Evolutionary conservation across 768 basidiomycete genomes (phyloP).

Genomic region (Leccinum imitatum): DNA sequence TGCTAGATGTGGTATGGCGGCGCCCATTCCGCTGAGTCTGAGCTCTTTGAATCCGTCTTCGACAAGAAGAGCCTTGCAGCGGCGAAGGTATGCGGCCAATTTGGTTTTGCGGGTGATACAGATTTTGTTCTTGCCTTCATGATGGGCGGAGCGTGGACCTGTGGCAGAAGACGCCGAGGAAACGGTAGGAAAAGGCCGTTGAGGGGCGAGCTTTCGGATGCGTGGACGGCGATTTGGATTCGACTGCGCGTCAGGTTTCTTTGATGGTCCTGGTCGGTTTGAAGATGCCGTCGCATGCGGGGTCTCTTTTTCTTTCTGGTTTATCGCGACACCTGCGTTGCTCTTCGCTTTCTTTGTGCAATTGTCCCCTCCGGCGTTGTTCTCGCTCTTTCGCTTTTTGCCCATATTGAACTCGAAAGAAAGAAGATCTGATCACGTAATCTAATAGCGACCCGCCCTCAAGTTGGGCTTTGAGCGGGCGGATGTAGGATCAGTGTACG

Average conservation of each 20-base stretch:
- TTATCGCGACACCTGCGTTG: conserved; percentile 2
- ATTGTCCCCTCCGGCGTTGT: not conserved
- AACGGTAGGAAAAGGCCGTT: conserved; percentile 75
- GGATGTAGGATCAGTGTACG: conserved; percentile 12
- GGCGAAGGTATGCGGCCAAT: conserved; percentile 69
- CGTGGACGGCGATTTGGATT: conserved; percentile 25
- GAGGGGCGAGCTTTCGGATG: conserved; percentile 68
- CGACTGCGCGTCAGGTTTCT: conserved; percentile 4
- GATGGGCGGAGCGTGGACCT: conserved; percentile 75
- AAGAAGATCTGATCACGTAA: conserved; percentile 12
- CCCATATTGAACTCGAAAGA: conserved; percentile 16
- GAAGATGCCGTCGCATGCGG: not conserved
- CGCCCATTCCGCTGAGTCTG: conserved; percentile 81
- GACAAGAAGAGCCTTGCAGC: conserved; percentile 71
- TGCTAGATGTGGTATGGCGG: conserved; percentile 81
- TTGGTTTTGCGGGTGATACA: conserved; percentile 77
- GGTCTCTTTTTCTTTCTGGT: conserved; percentile 5
- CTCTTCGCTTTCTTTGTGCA: conserved; percentile 20
- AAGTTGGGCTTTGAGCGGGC: conserved; percentile 11
- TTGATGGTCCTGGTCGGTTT: conserved; percentile 4
- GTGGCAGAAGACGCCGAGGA: conserved; percentile 74
- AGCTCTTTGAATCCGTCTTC: conserved; percentile 80
- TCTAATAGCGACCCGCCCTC: conserved; percentile 19
- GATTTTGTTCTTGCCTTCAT: conserved; percentile 78
- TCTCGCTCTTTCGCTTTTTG: conserved; percentile 25